Evolutionary conservation across 495 filamentous ascomycete species (phyloP).

Genomic region (Penicillium cataractarum): DNA sequence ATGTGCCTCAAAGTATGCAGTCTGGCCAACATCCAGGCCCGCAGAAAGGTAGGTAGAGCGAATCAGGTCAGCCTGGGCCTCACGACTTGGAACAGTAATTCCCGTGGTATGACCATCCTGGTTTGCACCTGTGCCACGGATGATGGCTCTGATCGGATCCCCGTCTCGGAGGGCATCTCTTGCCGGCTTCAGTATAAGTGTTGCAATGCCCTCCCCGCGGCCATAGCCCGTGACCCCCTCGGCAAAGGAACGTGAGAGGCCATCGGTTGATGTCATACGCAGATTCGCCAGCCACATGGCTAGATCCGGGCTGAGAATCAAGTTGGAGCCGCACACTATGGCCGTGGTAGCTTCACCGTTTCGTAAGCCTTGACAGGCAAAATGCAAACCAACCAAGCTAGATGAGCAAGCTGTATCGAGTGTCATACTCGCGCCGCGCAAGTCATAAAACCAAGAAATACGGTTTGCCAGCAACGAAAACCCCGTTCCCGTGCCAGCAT

Average conservation of each 20-base stretch:
- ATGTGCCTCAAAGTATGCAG: not conserved
- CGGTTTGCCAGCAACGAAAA: not conserved
- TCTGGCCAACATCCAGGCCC: not conserved
- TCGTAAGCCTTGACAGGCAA: not conserved
- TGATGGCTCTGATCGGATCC: not conserved
- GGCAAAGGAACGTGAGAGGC: too few species aligned
- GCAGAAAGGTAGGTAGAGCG: not conserved
- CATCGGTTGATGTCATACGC: too few species aligned
- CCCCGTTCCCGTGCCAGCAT: not conserved
- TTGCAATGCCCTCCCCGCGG: not conserved
- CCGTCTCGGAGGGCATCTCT: not conserved
- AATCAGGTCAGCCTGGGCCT: not conserved
- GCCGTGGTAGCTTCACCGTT: not conserved
- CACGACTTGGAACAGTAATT: not conserved
- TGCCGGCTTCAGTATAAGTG: not conserved
- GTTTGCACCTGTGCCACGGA: not conserved
- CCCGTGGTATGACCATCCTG: not conserved
- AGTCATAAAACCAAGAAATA: not conserved
- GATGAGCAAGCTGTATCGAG: constrained; percentile 1
- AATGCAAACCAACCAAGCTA: not conserved
- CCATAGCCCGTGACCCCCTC: not conserved
- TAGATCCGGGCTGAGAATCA: not conserved
- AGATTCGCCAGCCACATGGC: too few species aligned
- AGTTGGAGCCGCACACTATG: not conserved
- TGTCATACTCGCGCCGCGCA: not conserved